Percentiles rank a stretch among this genome's conserved stretches.
Conservation (phyloP, 2,329 filamentous ascomycete species). For the Orbilia blumenaviensis region DNA sequence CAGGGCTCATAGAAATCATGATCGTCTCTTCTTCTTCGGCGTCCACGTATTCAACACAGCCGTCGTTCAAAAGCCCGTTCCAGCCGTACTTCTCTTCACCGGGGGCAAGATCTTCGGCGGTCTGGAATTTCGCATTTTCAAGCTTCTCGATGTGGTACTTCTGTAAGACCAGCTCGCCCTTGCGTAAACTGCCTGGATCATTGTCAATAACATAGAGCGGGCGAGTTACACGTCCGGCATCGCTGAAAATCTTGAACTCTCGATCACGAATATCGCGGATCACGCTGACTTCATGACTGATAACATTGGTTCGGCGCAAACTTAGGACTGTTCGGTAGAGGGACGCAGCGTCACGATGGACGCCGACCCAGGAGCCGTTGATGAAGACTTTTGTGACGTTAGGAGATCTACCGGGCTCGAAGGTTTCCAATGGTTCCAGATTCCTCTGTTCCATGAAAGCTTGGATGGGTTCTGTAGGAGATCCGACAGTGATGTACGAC, state of each 20-base stretch:
- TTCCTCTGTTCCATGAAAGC: slow-evolving; percentile 95
- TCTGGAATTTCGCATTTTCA: slow-evolving; percentile 70
- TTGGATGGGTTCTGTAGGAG: slow-evolving; percentile 85
- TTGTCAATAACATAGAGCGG: slow-evolving; percentile 94
- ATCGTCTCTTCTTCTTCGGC: slow-evolving; percentile 98
- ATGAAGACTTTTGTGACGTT: slow-evolving; percentile 98
- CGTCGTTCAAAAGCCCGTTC: slow-evolving; percentile 82
- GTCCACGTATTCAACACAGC: slow-evolving; percentile 94
- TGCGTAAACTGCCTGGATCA: slow-evolving; percentile 75
- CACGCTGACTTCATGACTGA: slow-evolving; percentile 91
- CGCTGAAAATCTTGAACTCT: slow-evolving; percentile 98
- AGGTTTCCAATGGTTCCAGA: slow-evolving; percentile 97
- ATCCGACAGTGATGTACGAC: slow-evolving; percentile 97
- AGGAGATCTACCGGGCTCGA: slow-evolving; percentile 82
- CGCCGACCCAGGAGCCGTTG: slow-evolving; percentile 97
- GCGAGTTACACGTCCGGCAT: slow-evolving; percentile 92
- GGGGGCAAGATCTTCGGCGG: slow-evolving; percentile 65
- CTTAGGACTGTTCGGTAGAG: slow-evolving; percentile 81
- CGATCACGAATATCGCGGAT: slow-evolving; percentile 95
- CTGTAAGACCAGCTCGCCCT: slow-evolving; percentile 81
- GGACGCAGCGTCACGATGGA: slow-evolving; percentile 86
- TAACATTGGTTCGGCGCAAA: slow-evolving; percentile 79
- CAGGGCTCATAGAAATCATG: slow-evolving; percentile 99
- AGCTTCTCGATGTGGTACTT: slow-evolving; percentile 83
- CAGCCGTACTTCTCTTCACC: slow-evolving; percentile 72